Conservation (phyloP, 371 early-diverging fungal species). For the Mucor saturninus region DNA sequence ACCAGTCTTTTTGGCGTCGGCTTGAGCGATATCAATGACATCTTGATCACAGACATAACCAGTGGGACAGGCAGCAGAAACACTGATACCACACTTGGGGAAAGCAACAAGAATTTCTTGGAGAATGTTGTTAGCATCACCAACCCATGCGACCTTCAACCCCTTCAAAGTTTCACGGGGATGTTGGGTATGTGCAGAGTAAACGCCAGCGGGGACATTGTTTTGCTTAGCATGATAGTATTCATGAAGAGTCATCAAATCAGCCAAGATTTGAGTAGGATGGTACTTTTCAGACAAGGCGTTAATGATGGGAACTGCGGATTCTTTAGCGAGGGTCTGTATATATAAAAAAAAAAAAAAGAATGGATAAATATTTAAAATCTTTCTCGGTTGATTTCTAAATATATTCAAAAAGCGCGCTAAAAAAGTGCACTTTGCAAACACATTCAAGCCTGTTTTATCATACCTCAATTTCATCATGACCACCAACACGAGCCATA, state of each 20-base stretch:
- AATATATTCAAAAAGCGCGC: too few relatives aligned
- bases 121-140: slow-evolving; percentile 95
- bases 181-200: slow-evolving; percentile 54
- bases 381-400: background rate
- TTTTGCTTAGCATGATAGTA: slow-evolving; percentile 41
- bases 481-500: slow-evolving; percentile 90
- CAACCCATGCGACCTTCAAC: slow-evolving; percentile 91
- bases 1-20: slow-evolving; percentile 53
- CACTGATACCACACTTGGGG: slow-evolving; percentile 86
- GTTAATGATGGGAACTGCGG: slow-evolving; percentile 92
- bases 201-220: slow-evolving; percentile 33
- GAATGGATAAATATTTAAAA: slow-evolving; percentile 7
- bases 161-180: slow-evolving; percentile 64
- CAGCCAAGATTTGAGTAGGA: slow-evolving; percentile 96
- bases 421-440: too few relatives aligned
- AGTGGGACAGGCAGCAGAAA: slow-evolving; percentile 85
- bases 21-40: slow-evolving; percentile 65
- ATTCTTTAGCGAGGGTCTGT: slow-evolving; percentile 81
- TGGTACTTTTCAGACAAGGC: slow-evolving; percentile 93
- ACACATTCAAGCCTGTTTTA: too few relatives aligned
- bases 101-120: slow-evolving; percentile 87
- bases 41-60: slow-evolving; percentile 77
- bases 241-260: slow-evolving; percentile 93
- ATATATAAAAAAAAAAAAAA: background rate
- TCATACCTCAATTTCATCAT: slow-evolving; percentile 83